phyloP scores from a whole-genome alignment of 805 yeast genomes.

The Kuraishia floccosa region DNA sequence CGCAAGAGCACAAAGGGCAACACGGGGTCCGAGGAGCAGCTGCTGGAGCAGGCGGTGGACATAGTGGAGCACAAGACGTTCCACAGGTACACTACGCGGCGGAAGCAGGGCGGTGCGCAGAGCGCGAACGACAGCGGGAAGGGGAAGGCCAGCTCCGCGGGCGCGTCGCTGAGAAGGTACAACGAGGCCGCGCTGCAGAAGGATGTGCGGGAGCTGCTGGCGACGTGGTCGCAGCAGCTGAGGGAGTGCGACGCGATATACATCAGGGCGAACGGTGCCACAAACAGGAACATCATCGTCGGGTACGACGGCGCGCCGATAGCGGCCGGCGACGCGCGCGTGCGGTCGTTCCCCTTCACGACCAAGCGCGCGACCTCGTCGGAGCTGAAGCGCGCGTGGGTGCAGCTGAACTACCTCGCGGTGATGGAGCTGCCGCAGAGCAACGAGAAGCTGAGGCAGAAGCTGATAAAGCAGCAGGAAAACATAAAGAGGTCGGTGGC shows the following conservation, averaged over 20 bases:
- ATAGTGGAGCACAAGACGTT: constrained; percentile 72
- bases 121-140: constrained; percentile 83
- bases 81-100: constrained; percentile 90
- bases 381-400: constrained; percentile 82
- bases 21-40: constrained; percentile 31
- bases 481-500: constrained; percentile 13
- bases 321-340: constrained; percentile 42
- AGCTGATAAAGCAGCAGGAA: constrained; percentile 17
- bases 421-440: constrained; percentile 44
- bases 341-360: constrained; percentile 75
- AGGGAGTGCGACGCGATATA: constrained; percentile 59
- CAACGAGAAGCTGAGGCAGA: constrained; percentile 16
- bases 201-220: constrained; percentile 65
- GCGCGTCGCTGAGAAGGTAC: constrained; percentile 79
- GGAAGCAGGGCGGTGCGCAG: constrained; percentile 97
- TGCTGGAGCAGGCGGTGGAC: constrained; percentile 53
- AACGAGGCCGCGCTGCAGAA: constrained; percentile 75
- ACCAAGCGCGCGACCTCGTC: constrained; percentile 77
- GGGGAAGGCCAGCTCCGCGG: constrained; percentile 96
- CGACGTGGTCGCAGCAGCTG: constrained; percentile 52
- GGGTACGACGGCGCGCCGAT: constrained; percentile 54
- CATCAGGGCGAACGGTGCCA: constrained; percentile 69
- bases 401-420: constrained; percentile 51
- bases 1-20: constrained; percentile 47
- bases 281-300: constrained; percentile 51